Evolutionary conservation across 129 eudicot species (phyloP), one percentile per base, ranked within the genome.

Genomic region (Ambrosia trifida): DNA sequence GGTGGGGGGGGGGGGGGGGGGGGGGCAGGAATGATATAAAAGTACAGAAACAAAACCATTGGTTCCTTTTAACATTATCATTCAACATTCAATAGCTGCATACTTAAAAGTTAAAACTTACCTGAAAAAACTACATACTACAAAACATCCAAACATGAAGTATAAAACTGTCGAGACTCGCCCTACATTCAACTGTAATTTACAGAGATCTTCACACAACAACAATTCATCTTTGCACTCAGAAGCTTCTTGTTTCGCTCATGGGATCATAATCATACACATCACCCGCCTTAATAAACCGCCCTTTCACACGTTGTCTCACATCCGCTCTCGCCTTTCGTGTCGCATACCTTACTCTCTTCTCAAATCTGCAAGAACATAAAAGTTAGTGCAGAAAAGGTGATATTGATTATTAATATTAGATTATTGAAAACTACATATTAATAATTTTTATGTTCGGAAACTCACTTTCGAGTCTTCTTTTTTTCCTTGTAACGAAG

Each of bases 291-390:
- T 59, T 59, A 59, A 59, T 59, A 59, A 59, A 59, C 43, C 65
- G 65, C 19, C 96, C 96, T 80, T 88, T 88, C 64, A 88, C 96
- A 18, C 96, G 88, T 69, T 71, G 83, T 76, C 96, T 79, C 35
- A 85, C 87, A 56, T 88, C 96, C 3, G 96, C 96, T 81, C 96
- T 85, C 61, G 96, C 91, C 84, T 88, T 88, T 76, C 95, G 82
- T 17, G 95, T 82, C 13, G 81, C 95, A 32, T 88, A 88, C 69
- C 95, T 79, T 58, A 88, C 96, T 68, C 77, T 81, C 85, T 88
- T 88, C 76, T 88, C 96, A 45, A 88, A 88, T 77, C 96, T 88
- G 54, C 72, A 66, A 59, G 30, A 36, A 35, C 28, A 32, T 32
- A 5, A 3, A 10, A 45, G 10, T 24, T 24, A 24, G 28, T 24